Evolutionary conservation across 2,329 filamentous ascomycete species (phyloP), one percentile per base, ranked within the genome.

Genomic region (Colletotrichum phormii): DNA sequence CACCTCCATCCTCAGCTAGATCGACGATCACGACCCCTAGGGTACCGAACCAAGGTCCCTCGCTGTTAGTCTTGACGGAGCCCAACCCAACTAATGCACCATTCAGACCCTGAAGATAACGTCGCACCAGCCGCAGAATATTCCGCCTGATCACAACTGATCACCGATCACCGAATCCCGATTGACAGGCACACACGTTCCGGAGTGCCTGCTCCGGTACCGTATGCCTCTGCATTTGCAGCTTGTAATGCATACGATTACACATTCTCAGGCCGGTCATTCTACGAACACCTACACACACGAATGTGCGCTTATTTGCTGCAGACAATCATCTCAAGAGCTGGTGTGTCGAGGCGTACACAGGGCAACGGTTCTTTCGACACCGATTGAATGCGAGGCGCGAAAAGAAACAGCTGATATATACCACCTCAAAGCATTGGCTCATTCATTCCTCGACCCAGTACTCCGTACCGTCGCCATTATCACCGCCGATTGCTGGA

Each of bases 11-110:
- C 35, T 31, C 53, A 53, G 60, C 54, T 53, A 65, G 60, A 72
- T 72, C 70, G 70, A 61, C 70, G 70, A 72, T 70, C 60, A 42
- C 60, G 60, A 70, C 66, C 66, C 70, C 54, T 61, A 60, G 46
- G 46, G 60, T 33, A 72, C 26, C 60, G 55, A 64, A 69, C 24
- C 66, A 69, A 61, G 49, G 66, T 57, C 55, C 51, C 13, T 70
- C 31, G 60, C n/a, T 33, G 55, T 53, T 35, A 64, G 42, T 49
- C 18, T 49, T 22, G 18, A 57, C 53, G 24, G 54, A 37, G 58
- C 54, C 61, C 66, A 61, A 49, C 66, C 59, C 68, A 42, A 58
- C 35, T 65, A 54, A 15, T 54, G 33, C 42, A 49, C 62, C 62
- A 54, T 54, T 58, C 33, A 61, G 66, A 72, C 71, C 66, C 66